Conservation (phyloP, 441 rosid species). For the Euphorbia celastroides region DNA sequence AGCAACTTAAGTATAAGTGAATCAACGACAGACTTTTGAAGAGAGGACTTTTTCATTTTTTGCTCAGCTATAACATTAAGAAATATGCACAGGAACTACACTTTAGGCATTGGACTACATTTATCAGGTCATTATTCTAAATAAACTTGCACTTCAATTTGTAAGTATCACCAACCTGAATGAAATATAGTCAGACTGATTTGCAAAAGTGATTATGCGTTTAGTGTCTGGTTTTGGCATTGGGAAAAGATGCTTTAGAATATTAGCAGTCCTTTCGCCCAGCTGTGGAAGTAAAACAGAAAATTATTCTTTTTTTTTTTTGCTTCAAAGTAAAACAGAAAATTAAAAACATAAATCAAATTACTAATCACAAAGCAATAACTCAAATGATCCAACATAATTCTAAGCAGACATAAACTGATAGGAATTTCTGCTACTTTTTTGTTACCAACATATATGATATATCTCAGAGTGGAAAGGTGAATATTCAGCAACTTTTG, state of each 20-base stretch:
- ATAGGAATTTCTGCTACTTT: not conserved
- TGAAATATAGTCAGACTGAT: slow-evolving; percentile 71
- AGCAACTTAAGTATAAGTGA: too few species aligned
- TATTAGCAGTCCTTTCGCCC: slow-evolving; percentile 69
- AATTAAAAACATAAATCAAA: not conserved
- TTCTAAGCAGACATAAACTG: too few species aligned
- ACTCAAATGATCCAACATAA: too few species aligned
- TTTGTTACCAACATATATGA: not conserved
- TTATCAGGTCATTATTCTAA: not conserved
- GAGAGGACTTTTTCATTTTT: too few species aligned
- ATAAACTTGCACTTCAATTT: not conserved
- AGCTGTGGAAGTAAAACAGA: slow-evolving; percentile 32
- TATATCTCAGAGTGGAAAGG: not conserved
- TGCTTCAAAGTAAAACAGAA: not conserved
- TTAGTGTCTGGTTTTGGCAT: slow-evolving; percentile 74
- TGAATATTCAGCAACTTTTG: slow-evolving; percentile 14
- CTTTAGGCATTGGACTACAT: not conserved
- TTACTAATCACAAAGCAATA: not conserved
- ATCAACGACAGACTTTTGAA: too few species aligned
- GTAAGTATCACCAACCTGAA: slow-evolving; percentile 58
- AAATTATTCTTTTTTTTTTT: too few species aligned
- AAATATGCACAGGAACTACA: not conserved
- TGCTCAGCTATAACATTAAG: too few species aligned
- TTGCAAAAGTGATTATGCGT: slow-evolving; percentile 80
- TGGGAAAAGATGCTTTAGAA: slow-evolving; percentile 87